Base-by-base conservation (phyloP, 2,329 filamentous ascomycete genomes). In the Cercospora berteroae region DNA sequence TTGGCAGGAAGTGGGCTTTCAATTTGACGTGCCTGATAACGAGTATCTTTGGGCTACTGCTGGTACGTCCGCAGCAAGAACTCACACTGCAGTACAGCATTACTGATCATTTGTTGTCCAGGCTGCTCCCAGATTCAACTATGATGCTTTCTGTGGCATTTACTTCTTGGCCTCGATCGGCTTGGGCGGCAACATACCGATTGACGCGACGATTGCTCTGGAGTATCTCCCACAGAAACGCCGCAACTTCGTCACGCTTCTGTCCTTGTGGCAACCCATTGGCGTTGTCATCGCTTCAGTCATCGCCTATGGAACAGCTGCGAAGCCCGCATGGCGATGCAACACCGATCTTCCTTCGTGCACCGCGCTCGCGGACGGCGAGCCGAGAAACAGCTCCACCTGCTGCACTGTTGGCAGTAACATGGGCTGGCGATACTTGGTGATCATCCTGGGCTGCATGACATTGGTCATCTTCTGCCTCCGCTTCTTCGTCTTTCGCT, bases 11-110 rank as follows among this genome's bases (percentile, higher is more conserved):
- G 63, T 86, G 84, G 82, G 85, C 85, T 0, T 88, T 88, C 77
- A 88, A 87, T 72, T 70, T 86, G 44, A 88, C 86, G 0, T 85
- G 85, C 52, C 78, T 88, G n/a, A 80, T 87, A 60, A 79, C 83
- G 0, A 83, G 83, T 8, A 73, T 84, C 2, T 88, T 88, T 67
- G 85, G 86, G 8, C 75, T 87, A 0, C 82, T 81, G 23, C 79
- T 87, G 1, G 60, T 62, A 18, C 7, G 59, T 48, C 1, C 85
- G 81, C 6, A 1, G 16, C 57, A 60, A 29, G 5, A n/a, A n/a
- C n/a, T n/a, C n/a, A n/a, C n/a, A n/a, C n/a, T n/a, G n/a, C n/a
- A n/a, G n/a, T n/a, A n/a, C n/a, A n/a, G n/a, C 58, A 44, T n/a
- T 44, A 7, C 58, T 60, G 16, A 60, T 4, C 0, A 9, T 2